Conservation (phyloP, 495 filamentous ascomycete genomes). For the Thermochaetoides thermophila region DNA sequence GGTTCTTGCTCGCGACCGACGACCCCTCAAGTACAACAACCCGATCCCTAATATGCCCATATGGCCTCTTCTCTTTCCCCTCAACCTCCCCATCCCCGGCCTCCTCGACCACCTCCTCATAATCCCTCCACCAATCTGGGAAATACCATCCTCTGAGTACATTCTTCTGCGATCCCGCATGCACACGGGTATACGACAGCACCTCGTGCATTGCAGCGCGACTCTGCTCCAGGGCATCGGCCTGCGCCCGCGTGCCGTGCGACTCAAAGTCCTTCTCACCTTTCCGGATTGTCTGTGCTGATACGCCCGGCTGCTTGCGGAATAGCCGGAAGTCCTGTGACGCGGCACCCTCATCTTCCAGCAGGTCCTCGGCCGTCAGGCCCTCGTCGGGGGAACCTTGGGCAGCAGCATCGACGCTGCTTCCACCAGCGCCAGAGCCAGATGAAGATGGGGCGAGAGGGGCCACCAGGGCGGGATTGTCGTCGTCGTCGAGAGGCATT, state of each 20-base stretch:
- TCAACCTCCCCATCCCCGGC: constrained; percentile 2
- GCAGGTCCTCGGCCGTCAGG: constrained; percentile 25
- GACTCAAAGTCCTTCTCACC: constrained; percentile 96
- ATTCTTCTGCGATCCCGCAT: constrained; percentile 27
- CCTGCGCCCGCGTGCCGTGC: constrained; percentile 72
- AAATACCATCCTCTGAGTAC: constrained; percentile 44
- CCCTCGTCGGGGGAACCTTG: constrained; percentile 10
- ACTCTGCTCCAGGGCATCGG: constrained; percentile 57
- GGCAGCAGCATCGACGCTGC: constrained; percentile 1
- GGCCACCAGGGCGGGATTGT: constrained; percentile 13
- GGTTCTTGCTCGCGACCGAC: constrained; percentile 22
- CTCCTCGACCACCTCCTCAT: constrained; percentile 16
- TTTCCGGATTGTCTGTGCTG: constrained; percentile 29
- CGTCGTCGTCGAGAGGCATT: constrained; percentile 34
- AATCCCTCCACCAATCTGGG: constrained; percentile 27
- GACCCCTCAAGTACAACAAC: constrained; percentile 34
- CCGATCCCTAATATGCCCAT: constrained; percentile 27
- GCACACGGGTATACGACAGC: constrained; percentile 54
- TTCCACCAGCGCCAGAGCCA: not conserved
- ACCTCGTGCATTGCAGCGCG: constrained; percentile 86
- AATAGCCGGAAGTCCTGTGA: constrained; percentile 58
- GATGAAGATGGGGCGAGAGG: not conserved
- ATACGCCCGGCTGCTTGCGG: constrained; percentile 24
- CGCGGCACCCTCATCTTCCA: constrained; percentile 52
- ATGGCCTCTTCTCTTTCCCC: constrained; percentile 18